Percentiles rank a stretch among this genome's conserved stretches.
Evolutionary conservation across 1,139 yeast species (phyloP).

Genomic region (Yamadazyma triangularis): DNA sequence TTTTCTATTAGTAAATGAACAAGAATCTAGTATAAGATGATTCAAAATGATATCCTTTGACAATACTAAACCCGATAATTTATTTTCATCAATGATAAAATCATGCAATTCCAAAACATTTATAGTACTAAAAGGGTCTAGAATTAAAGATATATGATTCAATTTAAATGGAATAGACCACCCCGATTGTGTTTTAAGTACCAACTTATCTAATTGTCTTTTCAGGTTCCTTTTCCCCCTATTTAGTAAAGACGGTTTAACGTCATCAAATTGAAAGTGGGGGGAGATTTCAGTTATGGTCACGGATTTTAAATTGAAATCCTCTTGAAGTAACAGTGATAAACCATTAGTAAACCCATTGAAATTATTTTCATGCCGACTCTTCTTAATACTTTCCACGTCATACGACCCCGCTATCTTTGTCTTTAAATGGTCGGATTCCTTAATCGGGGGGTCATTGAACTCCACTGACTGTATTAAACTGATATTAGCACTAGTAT

Average conservation of each 20-base stretch:
- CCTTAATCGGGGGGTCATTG: slow-evolving; percentile 31
- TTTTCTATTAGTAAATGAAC: slow-evolving; percentile 20
- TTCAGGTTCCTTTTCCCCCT: slow-evolving; percentile 10
- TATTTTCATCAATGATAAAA: slow-evolving; percentile 41
- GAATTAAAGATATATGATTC: slow-evolving; percentile 22
- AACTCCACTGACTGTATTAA: slow-evolving; percentile 23
- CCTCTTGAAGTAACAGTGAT: slow-evolving; percentile 22
- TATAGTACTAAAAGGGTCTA: slow-evolving; percentile 41
- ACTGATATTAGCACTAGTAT: slow-evolving; percentile 28
- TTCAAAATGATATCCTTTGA: slow-evolving; percentile 13
- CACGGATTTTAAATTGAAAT: slow-evolving; percentile 27
- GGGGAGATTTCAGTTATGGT: slow-evolving; percentile 45
- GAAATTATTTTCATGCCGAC: slow-evolving; percentile 17
- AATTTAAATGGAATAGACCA: slow-evolving; percentile 41
- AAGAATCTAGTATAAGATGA: slow-evolving; percentile 20
- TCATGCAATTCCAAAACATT: slow-evolving; percentile 41
- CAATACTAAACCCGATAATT: slow-evolving; percentile 7
- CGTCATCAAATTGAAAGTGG: slow-evolving; percentile 36
- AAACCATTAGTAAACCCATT: slow-evolving; percentile 24
- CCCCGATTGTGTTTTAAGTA: slow-evolving; percentile 40
- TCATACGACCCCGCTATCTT: slow-evolving; percentile 38
- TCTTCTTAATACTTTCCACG: slow-evolving; percentile 20
- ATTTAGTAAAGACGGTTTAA: slow-evolving; percentile 1
- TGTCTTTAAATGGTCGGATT: slow-evolving; percentile 19
- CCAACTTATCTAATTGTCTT: slow-evolving; percentile 20